Evolutionary conservation across 495 filamentous ascomycete species (phyloP), one percentile per base, ranked within the genome.

Genomic region (Thermothielavioides terrestris): DNA sequence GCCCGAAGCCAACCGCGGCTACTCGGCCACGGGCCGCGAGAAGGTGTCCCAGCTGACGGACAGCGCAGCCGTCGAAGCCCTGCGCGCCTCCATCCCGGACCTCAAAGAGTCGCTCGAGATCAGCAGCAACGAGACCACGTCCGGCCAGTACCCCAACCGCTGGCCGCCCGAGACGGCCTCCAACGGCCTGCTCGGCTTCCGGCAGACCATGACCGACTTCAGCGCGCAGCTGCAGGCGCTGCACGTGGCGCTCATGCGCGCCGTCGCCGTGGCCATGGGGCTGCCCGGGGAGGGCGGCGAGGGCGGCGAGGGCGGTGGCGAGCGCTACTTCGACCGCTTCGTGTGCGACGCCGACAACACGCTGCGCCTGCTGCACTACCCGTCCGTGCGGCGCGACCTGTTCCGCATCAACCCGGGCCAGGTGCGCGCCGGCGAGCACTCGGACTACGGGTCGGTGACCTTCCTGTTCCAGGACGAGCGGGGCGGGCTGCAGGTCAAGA

Each of bases 291-390:
- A n/a, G n/a, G n/a, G n/a, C n/a, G n/a, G n/a, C n/a, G n/a, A n/a
- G n/a, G n/a, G n/a, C n/a, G n/a, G n/a, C n/a, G n/a, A n/a, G n/a
- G n/a, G n/a, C n/a, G n/a, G n/a, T n/a, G n/a, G 83, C 0, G 75
- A 81, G 46, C 61, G 61, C 1, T 94, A 82, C 71, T 97, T 97
- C 57, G 90, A 95, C 54, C 60, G 65, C 6, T 94, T 77, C 57
- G 81, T 84, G 3, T 75, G 80, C 52, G 72, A 61, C 0, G 88
- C 85, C 0, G 89, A 96, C 60, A 95, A 96, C 58, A 95, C 77
- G 1, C 72, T 97, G 23, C 77, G 91, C n/a, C 68, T 96, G 42
- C 71, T 97, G 53, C 91, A 96, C 60, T 96, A 97, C 61, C 90
- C 89, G 0, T 68, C 75, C 7, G 84, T 90, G 2, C 58, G 62